Evolutionary conservation across 2,329 filamentous ascomycete species (phyloP).

Genomic region (Metarhizium guizhouense): DNA sequence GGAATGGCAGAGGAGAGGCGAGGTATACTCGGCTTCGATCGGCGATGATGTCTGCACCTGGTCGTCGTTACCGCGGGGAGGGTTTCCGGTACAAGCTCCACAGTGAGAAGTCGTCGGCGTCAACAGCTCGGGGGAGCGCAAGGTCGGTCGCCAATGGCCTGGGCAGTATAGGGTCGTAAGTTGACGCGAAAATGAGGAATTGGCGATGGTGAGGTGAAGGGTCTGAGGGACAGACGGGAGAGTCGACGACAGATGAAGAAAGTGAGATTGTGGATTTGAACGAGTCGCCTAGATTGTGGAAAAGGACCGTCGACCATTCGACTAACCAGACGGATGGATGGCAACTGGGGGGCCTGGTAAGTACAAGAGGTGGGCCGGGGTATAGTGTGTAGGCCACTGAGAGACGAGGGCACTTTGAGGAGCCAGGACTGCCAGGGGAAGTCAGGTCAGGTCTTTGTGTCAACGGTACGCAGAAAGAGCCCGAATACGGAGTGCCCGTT

Average conservation of each 20-base stretch:
- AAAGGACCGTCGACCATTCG: no score
- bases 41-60: neutral
- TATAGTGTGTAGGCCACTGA: slow-evolving; percentile 1
- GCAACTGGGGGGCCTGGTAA: slow-evolving; percentile 2
- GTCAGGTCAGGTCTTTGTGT: no score
- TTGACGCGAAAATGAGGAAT: neutral
- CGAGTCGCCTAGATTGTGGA: neutral
- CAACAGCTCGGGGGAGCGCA: neutral
- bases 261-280: neutral
- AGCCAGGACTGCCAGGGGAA: neutral
- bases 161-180: neutral
- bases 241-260: neutral
- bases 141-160: neutral
- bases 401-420: neutral
- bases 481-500: no score
- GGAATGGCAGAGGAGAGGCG: neutral
- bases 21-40: neutral
- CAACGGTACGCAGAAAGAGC: no score
- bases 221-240: neutral
- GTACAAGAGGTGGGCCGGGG: slow-evolving; percentile 5
- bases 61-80: no score
- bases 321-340: no score
- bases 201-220: neutral
- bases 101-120: slow-evolving; percentile 1
- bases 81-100: neutral